Percentiles rank a stretch among this genome's conserved stretches.
These are phyloP conservation scores for Oropetium thomaeum DNA, from an alignment of 176 grass and related monocot genomes.

Conservation along the genomic window DNA sequence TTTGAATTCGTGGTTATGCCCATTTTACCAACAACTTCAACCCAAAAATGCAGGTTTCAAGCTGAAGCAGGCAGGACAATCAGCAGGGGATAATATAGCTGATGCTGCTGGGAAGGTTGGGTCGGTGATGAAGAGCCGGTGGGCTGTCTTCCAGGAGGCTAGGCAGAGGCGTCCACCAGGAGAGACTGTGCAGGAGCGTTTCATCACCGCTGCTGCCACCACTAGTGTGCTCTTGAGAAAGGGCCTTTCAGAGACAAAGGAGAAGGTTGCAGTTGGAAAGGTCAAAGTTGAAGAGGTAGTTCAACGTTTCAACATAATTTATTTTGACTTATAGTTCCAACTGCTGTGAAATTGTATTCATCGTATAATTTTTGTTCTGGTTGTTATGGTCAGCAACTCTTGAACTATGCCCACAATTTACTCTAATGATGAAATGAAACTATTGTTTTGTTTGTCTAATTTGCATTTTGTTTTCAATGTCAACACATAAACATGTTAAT, in stretches of 20 bases:
- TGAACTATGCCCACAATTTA: not conserved
- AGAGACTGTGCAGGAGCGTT: slow-evolving; percentile 79
- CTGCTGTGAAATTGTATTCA: not conserved
- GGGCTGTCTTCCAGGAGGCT: slow-evolving; percentile 77
- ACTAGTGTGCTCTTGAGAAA: slow-evolving; percentile 85
- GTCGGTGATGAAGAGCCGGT: slow-evolving; percentile 77
- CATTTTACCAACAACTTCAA: not conserved
- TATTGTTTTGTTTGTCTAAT: not conserved
- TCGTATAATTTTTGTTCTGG: not conserved
- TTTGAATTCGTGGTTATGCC: not conserved
- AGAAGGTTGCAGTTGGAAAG: slow-evolving; percentile 93
- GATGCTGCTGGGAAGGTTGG: slow-evolving; percentile 83
- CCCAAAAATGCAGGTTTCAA: slow-evolving; percentile 51
- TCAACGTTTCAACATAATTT: not conserved
- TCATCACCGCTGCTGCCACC: slow-evolving; percentile 74
- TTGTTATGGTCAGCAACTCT: not conserved
- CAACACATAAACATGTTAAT: not conserved
- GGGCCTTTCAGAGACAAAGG: slow-evolving; percentile 87
- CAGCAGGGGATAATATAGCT: slow-evolving; percentile 76
- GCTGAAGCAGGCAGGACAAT: slow-evolving; percentile 87
- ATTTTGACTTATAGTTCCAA: not conserved
- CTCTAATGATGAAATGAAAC: not conserved
- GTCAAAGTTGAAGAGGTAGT: slow-evolving; percentile 97
- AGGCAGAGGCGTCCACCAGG: slow-evolving; percentile 55
- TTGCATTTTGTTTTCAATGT: not conserved